These are phyloP conservation scores for Fusarium dimerum DNA, from an alignment of 2,329 filamentous ascomycete species.

Conservation along the genomic window DNA sequence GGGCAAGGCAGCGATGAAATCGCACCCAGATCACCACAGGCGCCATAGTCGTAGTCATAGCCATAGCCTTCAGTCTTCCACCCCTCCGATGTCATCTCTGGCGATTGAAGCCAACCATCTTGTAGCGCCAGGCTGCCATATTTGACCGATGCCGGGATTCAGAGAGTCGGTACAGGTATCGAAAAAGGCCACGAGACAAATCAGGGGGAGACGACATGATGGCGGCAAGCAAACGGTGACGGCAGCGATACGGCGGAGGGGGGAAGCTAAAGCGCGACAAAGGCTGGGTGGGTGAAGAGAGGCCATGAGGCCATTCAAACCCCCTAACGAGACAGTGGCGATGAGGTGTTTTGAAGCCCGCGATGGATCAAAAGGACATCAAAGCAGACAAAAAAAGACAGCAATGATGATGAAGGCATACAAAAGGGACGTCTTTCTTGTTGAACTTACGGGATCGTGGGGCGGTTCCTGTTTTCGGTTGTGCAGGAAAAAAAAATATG, in stretches of 20 bases:
- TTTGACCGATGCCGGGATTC: constrained; percentile 15
- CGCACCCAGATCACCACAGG: constrained; percentile 8
- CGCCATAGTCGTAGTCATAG: constrained; percentile 3
- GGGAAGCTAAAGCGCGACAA: constrained; percentile 11
- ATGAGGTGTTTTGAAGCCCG: neutral
- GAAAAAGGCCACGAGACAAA: constrained; percentile 21
- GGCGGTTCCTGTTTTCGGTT: constrained; percentile 31
- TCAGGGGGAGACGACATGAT: constrained; percentile 19
- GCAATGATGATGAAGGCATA: constrained; percentile 6
- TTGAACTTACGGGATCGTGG: constrained; percentile 32
- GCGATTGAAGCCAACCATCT: constrained; percentile 1
- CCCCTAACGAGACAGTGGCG: neutral
- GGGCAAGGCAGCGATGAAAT: constrained; percentile 25
- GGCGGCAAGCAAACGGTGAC: constrained; percentile 9
- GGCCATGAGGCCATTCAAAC: constrained; percentile 23
- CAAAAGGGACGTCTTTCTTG: constrained; percentile 6
- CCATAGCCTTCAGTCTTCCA: neutral
- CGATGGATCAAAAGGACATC: constrained; percentile 9
- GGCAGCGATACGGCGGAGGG: constrained; percentile 7
- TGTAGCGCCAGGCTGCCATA: constrained; percentile 18
- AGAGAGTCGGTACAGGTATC: constrained; percentile 5
- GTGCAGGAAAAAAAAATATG: constrained; percentile 24
- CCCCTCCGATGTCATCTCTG: constrained; percentile 10
- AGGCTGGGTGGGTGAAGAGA: neutral
- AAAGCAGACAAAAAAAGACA: constrained; percentile 5